Evolutionary conservation across 2,329 filamentous ascomycete genomes (phyloP), one percentile per base, ranked within the genome.

Genomic region (Talaromyces sp.): DNA sequence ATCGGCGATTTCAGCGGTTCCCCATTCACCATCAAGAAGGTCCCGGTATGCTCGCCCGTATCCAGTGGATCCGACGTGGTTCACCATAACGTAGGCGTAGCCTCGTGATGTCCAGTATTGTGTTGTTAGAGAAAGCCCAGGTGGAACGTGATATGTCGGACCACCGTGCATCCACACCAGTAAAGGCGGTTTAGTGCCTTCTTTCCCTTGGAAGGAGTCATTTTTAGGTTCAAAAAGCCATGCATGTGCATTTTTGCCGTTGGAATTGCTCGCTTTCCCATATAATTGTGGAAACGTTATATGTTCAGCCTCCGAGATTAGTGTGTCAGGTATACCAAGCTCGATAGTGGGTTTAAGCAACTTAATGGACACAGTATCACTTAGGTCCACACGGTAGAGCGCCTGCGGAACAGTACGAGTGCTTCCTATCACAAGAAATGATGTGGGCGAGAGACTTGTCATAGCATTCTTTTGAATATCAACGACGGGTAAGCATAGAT

Each of bases 51-150:
- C 72, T 2, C 78, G 74, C 0, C 82, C 82, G 65, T 83, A 81
- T 1, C 79, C 82, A 0, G 77, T 80, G 0, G 80, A 83, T 2
- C 82, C 83, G 2, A 75, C 77, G 65, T 84, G 82, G 67, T 85
- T 85, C 38, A 85, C 71, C 3, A 74, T 72, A 11, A 81, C 75
- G 55, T 78, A 78, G 1, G 81, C 82, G 58, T 81, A 85, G 9
- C 83, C 83, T n/a, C 83, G 74, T 6, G 81, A 80, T 0, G 82
- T 84, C 65, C 79, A 84, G 65, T 81, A 84, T 65, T 85, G 83
- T 2, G 73, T 75, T 19, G 71, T 68, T 5, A 83, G 68, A n/a
- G 73, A 70, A 0, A 85, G 72, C 0, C 80, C 81, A 0, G 78
- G 76, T 0, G 77, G 71, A 0, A 71, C 73, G 57, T 78, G 76